Base-by-base conservation (phyloP, 2,329 filamentous ascomycete genomes). In the Ophiostoma ips region DNA sequence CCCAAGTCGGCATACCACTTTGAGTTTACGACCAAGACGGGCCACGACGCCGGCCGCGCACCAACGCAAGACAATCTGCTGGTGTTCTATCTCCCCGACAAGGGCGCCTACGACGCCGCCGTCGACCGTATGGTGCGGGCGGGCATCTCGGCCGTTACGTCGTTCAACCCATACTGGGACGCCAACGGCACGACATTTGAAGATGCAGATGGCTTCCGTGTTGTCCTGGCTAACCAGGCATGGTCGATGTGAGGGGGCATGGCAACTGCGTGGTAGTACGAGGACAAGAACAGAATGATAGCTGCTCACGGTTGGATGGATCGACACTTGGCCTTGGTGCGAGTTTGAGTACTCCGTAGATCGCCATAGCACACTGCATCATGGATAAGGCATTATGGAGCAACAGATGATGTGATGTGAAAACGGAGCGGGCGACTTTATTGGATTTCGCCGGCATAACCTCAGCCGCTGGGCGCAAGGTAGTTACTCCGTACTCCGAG, bases 151-250 rank as follows among this genome's bases (percentile, higher is more conserved):
- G 53, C 62, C 2, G 66, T 71, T 24, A 53, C 57, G 24, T 66
- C 64, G 53, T 64, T 63, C 53, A 71, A 71, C 52, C 66, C 66
- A 6, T 71, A 68, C 50, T 71, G 68, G 68, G 67, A 70, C 50
- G 57, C 58, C 4, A 65, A 60, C 54, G 69, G 68, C 16, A 67
- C 63, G 60, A 70, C 69, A 5, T 67, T 64, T 58, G 66, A 67
- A 49, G 68, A 71, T 56, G 58, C 66, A 10, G 70, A 72, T 59
- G 69, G 68, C 15, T 72, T 68, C 58, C 58, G 67, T 8, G 57
- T 69, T 36, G 68, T 71, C 34, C 56, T 72, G 33, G 66, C 59
- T 21, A 65, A 66, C 30, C 58, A 58, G 53, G 45, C 35, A 10
- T 56, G 52, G 44, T 55, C 55, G 3, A 36, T 53, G 16, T 53